phyloP scores from a whole-genome alignment of 345 rosid species.

The Psidium guajava region DNA sequence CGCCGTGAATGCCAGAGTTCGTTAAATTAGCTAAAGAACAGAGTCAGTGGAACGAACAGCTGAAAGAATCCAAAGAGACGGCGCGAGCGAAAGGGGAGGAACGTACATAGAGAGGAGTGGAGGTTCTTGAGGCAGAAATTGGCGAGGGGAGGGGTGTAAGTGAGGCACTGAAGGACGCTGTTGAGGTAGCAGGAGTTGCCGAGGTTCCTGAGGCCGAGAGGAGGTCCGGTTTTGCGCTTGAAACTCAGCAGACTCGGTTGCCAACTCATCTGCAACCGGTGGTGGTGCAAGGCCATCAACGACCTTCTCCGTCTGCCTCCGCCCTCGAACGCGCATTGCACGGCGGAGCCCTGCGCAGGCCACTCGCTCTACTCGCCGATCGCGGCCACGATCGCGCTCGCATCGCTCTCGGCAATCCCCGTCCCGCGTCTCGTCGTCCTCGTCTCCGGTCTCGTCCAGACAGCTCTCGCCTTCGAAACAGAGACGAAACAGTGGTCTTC shows the following conservation, averaged over 20 bases:
- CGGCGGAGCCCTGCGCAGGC: not conserved
- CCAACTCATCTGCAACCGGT: slow-evolving; percentile 86
- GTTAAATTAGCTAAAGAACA: not conserved
- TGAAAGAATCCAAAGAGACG: not conserved
- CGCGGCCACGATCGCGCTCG: slow-evolving; percentile 1
- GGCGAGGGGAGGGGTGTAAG: slow-evolving; percentile 97
- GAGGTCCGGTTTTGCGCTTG: slow-evolving; percentile 68
- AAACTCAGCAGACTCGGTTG: slow-evolving; percentile 79
- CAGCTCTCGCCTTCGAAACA: not conserved
- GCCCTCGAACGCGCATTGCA: slow-evolving; percentile 12
- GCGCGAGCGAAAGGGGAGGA: not conserved
- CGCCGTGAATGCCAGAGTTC: not conserved
- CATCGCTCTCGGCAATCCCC: not conserved
- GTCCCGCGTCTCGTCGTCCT: not conserved
- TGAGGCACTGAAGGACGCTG: slow-evolving; percentile 79
- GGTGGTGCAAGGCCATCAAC: slow-evolving; percentile 19
- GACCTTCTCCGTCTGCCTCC: slow-evolving; percentile 4
- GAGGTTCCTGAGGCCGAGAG: slow-evolving; percentile 86
- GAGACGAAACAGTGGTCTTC: not conserved
- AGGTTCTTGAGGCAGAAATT: slow-evolving; percentile 78
- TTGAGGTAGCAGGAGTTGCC: slow-evolving; percentile 97
- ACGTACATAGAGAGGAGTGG: slow-evolving; percentile 76
- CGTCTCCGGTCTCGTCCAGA: not conserved
- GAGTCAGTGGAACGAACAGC: not conserved
- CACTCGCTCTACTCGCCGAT: not conserved